Conservation (phyloP, 352 stramenopile species). For the Globisporangium iwayamae region DNA sequence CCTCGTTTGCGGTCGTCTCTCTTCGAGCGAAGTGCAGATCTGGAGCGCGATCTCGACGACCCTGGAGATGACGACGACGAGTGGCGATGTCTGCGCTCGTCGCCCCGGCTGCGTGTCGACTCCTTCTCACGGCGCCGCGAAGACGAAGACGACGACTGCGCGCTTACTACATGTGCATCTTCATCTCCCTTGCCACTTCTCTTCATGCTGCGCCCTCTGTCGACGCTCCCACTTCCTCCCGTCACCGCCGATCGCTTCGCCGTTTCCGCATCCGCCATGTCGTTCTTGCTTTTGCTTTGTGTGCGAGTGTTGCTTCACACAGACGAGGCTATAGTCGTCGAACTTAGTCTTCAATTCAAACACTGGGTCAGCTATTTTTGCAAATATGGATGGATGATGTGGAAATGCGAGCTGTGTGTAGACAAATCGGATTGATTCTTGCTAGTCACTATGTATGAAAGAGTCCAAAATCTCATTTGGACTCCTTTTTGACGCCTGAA, state of each 20-base stretch:
- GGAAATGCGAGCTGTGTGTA: no score
- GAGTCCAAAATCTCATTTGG: no score
- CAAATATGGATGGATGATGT: no score
- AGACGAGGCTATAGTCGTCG: neutral
- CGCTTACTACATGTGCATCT: neutral
- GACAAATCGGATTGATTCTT: no score
- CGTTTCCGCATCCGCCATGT: slow-evolving; percentile 7
- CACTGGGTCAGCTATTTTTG: no score
- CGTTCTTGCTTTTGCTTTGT: neutral
- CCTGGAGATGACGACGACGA: slow-evolving; percentile 1
- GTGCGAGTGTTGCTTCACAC: neutral
- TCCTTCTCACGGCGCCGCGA: neutral
- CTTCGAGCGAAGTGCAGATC: slow-evolving; percentile 23
- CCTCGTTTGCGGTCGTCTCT: slow-evolving; percentile 2
- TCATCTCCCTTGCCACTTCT: neutral
- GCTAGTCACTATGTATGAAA: no score
- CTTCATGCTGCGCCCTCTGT: neutral
- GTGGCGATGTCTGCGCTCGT: slow-evolving; percentile 1
- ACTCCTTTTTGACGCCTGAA: no score
- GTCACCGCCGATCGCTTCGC: neutral
- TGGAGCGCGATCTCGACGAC: slow-evolving; percentile 15
- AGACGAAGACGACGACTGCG: neutral
- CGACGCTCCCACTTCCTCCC: neutral
- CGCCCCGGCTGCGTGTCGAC: neutral
- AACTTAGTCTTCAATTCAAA: neutral